phyloP scores from a whole-genome alignment of 2,329 filamentous ascomycete genomes.

The Scedosporium aurantiacum region DNA sequence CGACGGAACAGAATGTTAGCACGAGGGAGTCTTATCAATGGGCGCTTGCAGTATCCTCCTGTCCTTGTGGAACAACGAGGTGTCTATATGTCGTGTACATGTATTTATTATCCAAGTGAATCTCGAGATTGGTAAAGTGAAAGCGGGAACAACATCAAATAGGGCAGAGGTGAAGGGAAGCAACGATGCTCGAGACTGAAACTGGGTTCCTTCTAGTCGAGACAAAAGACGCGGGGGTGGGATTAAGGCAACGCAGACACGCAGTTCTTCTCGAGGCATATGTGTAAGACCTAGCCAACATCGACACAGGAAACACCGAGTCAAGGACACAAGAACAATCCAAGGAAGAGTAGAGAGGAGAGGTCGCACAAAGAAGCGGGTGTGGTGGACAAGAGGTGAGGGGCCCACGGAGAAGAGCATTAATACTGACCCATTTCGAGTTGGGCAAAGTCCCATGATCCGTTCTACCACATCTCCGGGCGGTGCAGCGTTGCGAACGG shows the following conservation, averaged over 20 bases:
- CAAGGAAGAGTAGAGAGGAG: constrained; percentile 7
- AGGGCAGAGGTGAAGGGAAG: not conserved
- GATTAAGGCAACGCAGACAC: not conserved
- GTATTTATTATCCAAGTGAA: not conserved
- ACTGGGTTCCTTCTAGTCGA: not conserved
- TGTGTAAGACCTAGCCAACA: not conserved
- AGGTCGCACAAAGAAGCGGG: not conserved
- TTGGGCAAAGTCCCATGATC: constrained; percentile 22
- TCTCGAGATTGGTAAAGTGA: not conserved
- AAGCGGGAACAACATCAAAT: not conserved
- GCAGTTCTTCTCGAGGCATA: not conserved
- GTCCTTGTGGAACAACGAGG: constrained; percentile 18
- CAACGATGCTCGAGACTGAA: not conserved
- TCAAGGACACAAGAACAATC: not conserved
- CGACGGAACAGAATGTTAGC: constrained; percentile 5
- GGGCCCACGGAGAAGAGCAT: constrained; percentile 4
- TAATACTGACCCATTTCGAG: constrained; percentile 24
- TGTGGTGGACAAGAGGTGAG: constrained; percentile 6
- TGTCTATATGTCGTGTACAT: not conserved
- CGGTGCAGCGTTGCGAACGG: constrained; percentile 4
- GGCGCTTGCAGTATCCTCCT: constrained; percentile 12
- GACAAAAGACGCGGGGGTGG: not conserved
- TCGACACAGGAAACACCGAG: not conserved
- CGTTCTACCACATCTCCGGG: constrained; percentile 13
- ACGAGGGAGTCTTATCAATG: not conserved